phyloP scores from a whole-genome alignment of 2,329 filamentous ascomycete genomes.

The Penicillium fuscoglaucum region DNA sequence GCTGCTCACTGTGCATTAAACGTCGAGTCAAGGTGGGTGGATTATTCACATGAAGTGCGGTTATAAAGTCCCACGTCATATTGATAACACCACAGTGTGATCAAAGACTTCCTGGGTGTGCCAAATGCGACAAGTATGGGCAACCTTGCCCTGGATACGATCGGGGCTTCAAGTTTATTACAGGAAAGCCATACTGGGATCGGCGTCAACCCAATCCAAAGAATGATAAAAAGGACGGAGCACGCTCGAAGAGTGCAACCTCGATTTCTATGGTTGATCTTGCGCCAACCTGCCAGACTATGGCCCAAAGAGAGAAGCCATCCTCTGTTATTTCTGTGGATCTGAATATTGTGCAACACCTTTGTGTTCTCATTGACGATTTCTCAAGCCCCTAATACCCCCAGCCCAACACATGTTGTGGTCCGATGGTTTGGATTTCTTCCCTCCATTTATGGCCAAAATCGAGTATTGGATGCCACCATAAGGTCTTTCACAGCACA shows the following conservation, averaged over 20 bases:
- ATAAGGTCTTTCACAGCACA: slow-evolving; percentile 31
- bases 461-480: slow-evolving; percentile 25
- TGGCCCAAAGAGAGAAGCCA: slow-evolving; percentile 1
- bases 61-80: neutral
- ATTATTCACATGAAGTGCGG: neutral
- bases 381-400: too few relatives aligned
- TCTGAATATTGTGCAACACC: slow-evolving; percentile 26
- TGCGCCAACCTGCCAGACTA: neutral
- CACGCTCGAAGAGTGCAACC: neutral
- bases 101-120: slow-evolving; percentile 33
- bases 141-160: slow-evolving; percentile 37
- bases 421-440: slow-evolving; percentile 29
- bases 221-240: neutral
- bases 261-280: neutral
- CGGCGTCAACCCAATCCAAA: slow-evolving; percentile 6
- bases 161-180: slow-evolving; percentile 36
- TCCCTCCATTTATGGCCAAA: slow-evolving; percentile 29
- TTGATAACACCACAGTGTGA: slow-evolving; percentile 33
- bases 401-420: slow-evolving; percentile 19
- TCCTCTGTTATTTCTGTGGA: slow-evolving; percentile 8
- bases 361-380: slow-evolving; percentile 25
- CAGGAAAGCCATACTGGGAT: slow-evolving; percentile 32
- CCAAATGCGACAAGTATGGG: slow-evolving; percentile 36
- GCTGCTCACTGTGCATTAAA: slow-evolving; percentile 30
- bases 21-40: slow-evolving; percentile 30